These are phyloP conservation scores for Thuja plicata DNA, from an alignment of 83 land plant species.

Conservation along the genomic window DNA sequence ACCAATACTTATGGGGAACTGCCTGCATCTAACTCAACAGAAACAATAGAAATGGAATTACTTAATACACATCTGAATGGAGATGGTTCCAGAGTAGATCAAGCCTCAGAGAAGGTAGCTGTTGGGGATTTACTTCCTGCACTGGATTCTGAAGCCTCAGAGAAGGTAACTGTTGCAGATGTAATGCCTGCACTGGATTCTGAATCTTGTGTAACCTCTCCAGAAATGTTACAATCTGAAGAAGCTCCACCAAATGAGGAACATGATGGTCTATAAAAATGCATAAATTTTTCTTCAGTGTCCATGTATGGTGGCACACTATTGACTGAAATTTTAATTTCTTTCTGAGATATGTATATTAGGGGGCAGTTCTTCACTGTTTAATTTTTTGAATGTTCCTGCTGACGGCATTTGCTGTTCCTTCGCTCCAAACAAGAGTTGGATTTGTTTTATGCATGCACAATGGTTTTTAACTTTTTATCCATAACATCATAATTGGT, in stretches of 20 bases:
- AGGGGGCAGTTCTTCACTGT: not conserved
- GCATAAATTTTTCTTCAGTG: not conserved
- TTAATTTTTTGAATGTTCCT: not conserved
- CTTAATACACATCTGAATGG: not conserved
- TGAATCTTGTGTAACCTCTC: not conserved
- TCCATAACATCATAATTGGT: not conserved
- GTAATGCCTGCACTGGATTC: not conserved
- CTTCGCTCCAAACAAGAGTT: not conserved
- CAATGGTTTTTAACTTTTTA: not conserved
- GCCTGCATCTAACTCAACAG: not conserved
- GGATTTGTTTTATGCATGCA: not conserved
- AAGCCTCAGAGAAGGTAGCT: not conserved
- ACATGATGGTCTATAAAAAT: constrained; percentile 2
- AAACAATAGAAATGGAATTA: not conserved
- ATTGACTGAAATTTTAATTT: not conserved
- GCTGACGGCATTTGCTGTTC: not conserved
- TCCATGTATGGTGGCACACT: not conserved
- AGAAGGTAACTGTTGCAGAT: not conserved
- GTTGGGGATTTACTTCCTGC: not conserved
- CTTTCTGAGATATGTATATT: constrained; percentile 7
- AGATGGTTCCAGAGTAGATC: constrained; percentile 9
- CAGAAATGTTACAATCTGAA: not conserved
- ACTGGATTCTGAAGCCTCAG: not conserved
- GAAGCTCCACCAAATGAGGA: constrained; percentile 8
- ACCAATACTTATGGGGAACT: not conserved